phyloP scores from a whole-genome alignment of 2,329 filamentous ascomycete species.

The Xylariaceae sp. region DNA sequence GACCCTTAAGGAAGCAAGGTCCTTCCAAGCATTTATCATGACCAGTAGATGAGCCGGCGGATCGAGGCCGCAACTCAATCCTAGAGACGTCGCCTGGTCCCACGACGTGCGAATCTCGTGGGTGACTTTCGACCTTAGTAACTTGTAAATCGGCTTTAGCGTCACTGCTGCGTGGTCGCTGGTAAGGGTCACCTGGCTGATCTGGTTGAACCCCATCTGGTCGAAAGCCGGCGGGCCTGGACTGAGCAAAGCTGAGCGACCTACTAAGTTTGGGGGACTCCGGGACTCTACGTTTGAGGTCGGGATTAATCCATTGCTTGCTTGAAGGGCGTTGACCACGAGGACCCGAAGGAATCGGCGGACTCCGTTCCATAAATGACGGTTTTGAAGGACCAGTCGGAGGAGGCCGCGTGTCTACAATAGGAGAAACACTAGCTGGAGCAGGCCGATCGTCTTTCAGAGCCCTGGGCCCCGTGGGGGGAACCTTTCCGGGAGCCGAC shows the following conservation, averaged over 20 bases:
- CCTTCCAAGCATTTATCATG: constrained; percentile 23
- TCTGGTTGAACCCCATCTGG: constrained; percentile 35
- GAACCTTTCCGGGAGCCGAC: constrained; percentile 41
- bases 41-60: constrained; percentile 24
- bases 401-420: constrained; percentile 35
- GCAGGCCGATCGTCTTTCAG: constrained; percentile 45
- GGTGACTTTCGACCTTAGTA: constrained; percentile 18
- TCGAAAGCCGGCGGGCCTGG: constrained; percentile 32
- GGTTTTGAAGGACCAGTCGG: constrained; percentile 42
- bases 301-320: constrained; percentile 57
- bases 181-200: constrained; percentile 39
- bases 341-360: constrained; percentile 49
- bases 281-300: constrained; percentile 43
- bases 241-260: constrained; percentile 45
- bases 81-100: constrained; percentile 19
- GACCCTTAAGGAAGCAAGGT: constrained; percentile 5
- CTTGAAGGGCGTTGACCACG: constrained; percentile 51
- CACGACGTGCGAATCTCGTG: constrained; percentile 20
- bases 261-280: constrained; percentile 49
- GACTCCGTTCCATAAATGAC: constrained; percentile 39
- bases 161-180: constrained; percentile 50
- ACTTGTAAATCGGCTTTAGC: constrained; percentile 40
- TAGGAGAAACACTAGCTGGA: constrained; percentile 38
- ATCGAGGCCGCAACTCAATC: constrained; percentile 23
- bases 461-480: constrained; percentile 50